These are phyloP conservation scores for Ploettnerulaceae sp. DNA, from an alignment of 2,329 filamentous ascomycete genomes.

Conservation along the genomic window DNA sequence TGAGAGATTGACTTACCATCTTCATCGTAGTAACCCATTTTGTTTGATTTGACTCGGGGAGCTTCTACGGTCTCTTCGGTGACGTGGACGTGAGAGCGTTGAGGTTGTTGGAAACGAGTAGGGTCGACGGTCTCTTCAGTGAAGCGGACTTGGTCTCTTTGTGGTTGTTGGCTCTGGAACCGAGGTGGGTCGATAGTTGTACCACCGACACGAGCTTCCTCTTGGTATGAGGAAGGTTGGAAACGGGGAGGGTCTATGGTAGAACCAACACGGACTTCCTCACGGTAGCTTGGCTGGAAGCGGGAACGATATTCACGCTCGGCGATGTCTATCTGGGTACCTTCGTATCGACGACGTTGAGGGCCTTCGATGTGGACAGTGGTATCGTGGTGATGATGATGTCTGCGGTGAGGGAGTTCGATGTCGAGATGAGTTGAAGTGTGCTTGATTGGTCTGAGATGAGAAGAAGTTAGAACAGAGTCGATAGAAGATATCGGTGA, in stretches of 20 bases:
- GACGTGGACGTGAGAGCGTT: conserved; percentile 15
- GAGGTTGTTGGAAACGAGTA: conserved; percentile 28
- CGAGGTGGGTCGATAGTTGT: conserved; percentile 39
- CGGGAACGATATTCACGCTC: conserved; percentile 63
- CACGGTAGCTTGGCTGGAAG: conserved; percentile 47
- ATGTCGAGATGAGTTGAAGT: conserved; percentile 38
- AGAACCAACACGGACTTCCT: conserved; percentile 43
- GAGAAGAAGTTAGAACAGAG: conserved; percentile 25
- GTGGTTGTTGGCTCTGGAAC: conserved; percentile 10
- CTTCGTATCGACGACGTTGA: conserved; percentile 27
- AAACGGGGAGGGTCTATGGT: conserved; percentile 53
- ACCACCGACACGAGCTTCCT: conserved; percentile 24
- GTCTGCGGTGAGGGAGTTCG: conserved; percentile 38
- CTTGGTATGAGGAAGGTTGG: conserved; percentile 35
- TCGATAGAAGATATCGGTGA: conserved; percentile 27
- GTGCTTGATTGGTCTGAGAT: conserved; percentile 35
- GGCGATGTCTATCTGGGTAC: conserved; percentile 50
- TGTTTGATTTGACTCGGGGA: conserved; percentile 37
- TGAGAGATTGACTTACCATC: conserved; percentile 39
- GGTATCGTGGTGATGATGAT: conserved; percentile 24
- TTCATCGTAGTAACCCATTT: conserved; percentile 79
- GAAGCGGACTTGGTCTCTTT: conserved; percentile 22
- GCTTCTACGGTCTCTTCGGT: conserved; percentile 34
- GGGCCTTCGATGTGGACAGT: conserved; percentile 26
- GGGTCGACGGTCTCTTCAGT: conserved; percentile 35